These are phyloP conservation scores for Ceratobasidium sp. DNA, from an alignment of 1,284 basidiomycete species.

Conservation along the genomic window DNA sequence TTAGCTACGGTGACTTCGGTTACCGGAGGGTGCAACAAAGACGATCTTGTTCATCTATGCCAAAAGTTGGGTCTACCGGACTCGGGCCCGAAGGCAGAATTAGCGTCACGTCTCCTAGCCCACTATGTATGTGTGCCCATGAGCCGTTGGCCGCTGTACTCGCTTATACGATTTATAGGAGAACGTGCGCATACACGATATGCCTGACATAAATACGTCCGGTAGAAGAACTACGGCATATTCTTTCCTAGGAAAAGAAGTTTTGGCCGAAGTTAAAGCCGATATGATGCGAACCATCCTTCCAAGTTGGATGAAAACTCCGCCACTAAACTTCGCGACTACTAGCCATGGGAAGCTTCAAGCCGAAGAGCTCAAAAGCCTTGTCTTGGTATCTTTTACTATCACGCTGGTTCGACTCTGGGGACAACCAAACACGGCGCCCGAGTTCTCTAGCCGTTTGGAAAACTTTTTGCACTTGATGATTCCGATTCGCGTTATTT, in stretches of 20 bases:
- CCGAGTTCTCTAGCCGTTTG: not conserved
- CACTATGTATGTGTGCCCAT: not conserved
- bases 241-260: not conserved
- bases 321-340: slow-evolving; percentile 37
- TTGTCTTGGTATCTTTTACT: slow-evolving; percentile 45
- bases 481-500: slow-evolving; percentile 8
- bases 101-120: not conserved
- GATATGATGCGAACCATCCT: slow-evolving; percentile 36
- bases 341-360: slow-evolving; percentile 43
- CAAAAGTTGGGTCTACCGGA: not conserved
- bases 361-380: slow-evolving; percentile 48
- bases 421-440: not conserved
- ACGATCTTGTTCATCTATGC: not conserved
- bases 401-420: slow-evolving; percentile 46
- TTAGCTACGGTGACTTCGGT: not conserved
- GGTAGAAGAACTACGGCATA: not conserved
- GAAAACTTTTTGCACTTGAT: slow-evolving; percentile 28
- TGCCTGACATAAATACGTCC: not conserved
- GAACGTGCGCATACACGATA: not conserved
- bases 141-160: not conserved
- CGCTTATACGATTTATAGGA: not conserved
- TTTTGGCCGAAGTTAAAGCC: slow-evolving; percentile 20
- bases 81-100: not conserved
- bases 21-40: not conserved
- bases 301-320: slow-evolving; percentile 42